phyloP scores from a whole-genome alignment of 306 rosid species.

The Neltuma alba region DNA sequence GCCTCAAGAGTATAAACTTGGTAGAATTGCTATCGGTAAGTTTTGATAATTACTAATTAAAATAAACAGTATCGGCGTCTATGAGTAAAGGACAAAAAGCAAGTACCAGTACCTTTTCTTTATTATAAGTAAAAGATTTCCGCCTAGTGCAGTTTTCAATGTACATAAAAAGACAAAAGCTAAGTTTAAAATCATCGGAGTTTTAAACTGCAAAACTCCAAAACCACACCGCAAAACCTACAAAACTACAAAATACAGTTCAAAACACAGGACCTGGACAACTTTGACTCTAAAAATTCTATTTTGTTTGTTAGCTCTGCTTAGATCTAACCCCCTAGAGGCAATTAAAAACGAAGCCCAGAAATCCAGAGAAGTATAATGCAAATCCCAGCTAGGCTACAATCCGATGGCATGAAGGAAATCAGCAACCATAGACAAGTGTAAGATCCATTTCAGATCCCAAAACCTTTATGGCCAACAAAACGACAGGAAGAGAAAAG shows the following conservation, averaged over 20 bases:
- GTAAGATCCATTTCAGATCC: slow-evolving; percentile 69
- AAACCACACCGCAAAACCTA: slow-evolving; percentile 37
- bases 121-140: slow-evolving; percentile 32
- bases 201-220: slow-evolving; percentile 41
- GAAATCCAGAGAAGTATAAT: slow-evolving; percentile 33
- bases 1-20: not conserved
- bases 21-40: not conserved
- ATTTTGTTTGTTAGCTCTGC: slow-evolving; percentile 64
- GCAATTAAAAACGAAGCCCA: slow-evolving; percentile 32
- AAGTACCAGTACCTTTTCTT: slow-evolving; percentile 26
- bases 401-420: slow-evolving; percentile 32
- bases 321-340: slow-evolving; percentile 59
- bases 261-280: slow-evolving; percentile 31
- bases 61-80: slow-evolving; percentile 26
- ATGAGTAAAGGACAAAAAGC: slow-evolving; percentile 4
- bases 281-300: slow-evolving; percentile 39
- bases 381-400: slow-evolving; percentile 39
- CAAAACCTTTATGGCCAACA: slow-evolving; percentile 31
- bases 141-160: slow-evolving; percentile 38
- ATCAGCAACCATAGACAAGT: slow-evolving; percentile 34
- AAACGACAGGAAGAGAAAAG: slow-evolving; percentile 29
- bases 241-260: slow-evolving; percentile 41
- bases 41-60: slow-evolving; percentile 13
- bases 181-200: slow-evolving; percentile 36
- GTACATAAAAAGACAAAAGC: slow-evolving; percentile 58